Conservation (phyloP, 1,284 basidiomycete species). For the Ustilago cynodontis region DNA sequence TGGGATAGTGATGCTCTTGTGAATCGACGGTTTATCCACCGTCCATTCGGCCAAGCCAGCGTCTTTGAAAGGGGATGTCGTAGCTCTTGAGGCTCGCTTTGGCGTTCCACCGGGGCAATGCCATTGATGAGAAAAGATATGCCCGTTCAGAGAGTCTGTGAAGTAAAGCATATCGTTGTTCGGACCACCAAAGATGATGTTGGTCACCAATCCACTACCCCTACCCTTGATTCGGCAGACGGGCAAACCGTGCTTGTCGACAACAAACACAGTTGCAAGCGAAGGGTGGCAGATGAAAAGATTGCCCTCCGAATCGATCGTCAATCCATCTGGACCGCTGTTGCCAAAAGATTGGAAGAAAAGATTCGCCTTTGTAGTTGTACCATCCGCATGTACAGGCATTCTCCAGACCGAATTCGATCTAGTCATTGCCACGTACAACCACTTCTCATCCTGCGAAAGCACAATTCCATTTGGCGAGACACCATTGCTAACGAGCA, state of each 20-base stretch:
- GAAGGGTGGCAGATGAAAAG: slow-evolving; percentile 15
- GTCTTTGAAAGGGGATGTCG: slow-evolving; percentile 2
- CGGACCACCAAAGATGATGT: slow-evolving; percentile 10
- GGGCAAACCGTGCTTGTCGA: slow-evolving; percentile 12
- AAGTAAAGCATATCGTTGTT: slow-evolving; percentile 12
- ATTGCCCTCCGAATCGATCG: slow-evolving; percentile 8
- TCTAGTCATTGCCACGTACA: slow-evolving; percentile 12
- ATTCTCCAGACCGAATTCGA: slow-evolving; percentile 12
- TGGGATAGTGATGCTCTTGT: slow-evolving; percentile 1
- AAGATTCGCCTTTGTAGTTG: slow-evolving; percentile 14
- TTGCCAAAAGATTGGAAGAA: slow-evolving; percentile 17
- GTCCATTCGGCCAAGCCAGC: background rate
- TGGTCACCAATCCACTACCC: background rate
- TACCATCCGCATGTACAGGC: slow-evolving; percentile 11
- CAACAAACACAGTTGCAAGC: slow-evolving; percentile 10
- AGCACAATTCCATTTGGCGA: slow-evolving; percentile 13
- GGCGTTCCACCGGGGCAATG: slow-evolving; percentile 13
- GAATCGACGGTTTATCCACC: background rate
- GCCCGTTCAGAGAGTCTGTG: slow-evolving; percentile 5
- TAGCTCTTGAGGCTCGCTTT: slow-evolving; percentile 1
- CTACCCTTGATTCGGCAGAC: slow-evolving; percentile 11
- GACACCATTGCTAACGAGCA: slow-evolving; percentile 3
- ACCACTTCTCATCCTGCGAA: slow-evolving; percentile 8
- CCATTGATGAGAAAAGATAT: slow-evolving; percentile 10
- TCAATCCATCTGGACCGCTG: slow-evolving; percentile 12